Evolutionary conservation across 2,329 filamentous ascomycete species (phyloP), one percentile per base, ranked within the genome.

Genomic region (Knufia fluminis): DNA sequence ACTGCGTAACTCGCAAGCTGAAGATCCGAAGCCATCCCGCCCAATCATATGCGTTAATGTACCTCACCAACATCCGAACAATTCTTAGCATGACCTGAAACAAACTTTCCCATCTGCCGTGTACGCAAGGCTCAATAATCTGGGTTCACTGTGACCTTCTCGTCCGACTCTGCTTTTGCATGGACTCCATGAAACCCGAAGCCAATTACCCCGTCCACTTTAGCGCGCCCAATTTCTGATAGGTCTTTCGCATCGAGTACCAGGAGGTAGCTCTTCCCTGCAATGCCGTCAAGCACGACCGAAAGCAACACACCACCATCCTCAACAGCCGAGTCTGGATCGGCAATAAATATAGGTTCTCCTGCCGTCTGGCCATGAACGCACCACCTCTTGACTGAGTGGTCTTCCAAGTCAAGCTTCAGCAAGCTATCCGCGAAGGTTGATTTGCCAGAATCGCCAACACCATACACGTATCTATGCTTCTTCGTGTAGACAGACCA

Each of bases 301-400:
- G 66, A 73, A 39, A 79, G 60, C 16, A 79, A 55, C 1, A 76
- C 67, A 0, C 76, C 76, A 39, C 74, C 73, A 54, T 79, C 76
- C 51, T 79, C 76, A 1, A 64, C 64, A 3, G 61, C 63, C 4
- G 64, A 60, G 9, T 54, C 45, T 0, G 69, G 70, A 51, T 68
- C 57, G 1, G 66, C 61, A 1, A 79, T 63, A 49, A 79, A 79
- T 23, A 79, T 75, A 0, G 75, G 63, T 54, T 79, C 76, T 0
- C 75, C 71, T 0, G 76, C 72, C 1, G 71, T 74, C 49, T 79
- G 75, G 0, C 67, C 72, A 32, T 72, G 68, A 2, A 60, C 54
- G 10, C 67, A 66, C 74, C 76, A 78, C 36, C 67, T 58, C 0
- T 64, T 59, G 0, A 60, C 54, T 14, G 62, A 60, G 14, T 69